Base-by-base conservation (phyloP, 2,329 filamentous ascomycete genomes). In the Exophiala viscosa region DNA sequence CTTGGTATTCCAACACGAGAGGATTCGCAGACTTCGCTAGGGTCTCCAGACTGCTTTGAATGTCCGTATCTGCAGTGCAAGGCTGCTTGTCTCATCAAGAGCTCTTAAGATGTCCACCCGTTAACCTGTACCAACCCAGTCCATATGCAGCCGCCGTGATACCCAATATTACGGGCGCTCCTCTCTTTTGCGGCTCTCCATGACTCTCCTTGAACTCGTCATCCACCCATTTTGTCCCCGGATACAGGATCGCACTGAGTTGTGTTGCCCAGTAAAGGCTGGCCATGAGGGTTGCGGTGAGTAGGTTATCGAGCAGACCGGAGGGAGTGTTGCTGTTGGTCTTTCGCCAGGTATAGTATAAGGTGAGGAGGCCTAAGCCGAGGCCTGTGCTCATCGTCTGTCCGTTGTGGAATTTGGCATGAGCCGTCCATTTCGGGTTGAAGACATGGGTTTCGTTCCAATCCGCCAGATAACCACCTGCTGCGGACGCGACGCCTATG, bases 341-440 rank as follows among this genome's bases (percentile, higher is more conserved):
- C 8, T 14, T 32, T 7, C 52, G 52, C 53, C 53, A 55, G 15
- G 48, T 51, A 39, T 42, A 55, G 38, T 55, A 55, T 20, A 32
- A 36, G 7, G 48, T 55, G 35, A 55, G 43, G 32, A 52, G 14
- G 7, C 53, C 48, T 10, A 55, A 36, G 20, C 48, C 38, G 3
- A 55, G 44, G n/a, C 53, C 53, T 28, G 48, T 55, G 1, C 68
- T 69, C 75, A 79, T 77, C 7, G 76, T 79, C 61, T 79, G 77
- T 4, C 73, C 75, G 58, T 78, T 78, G 66, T 79, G 76, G 66
- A 78, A 79, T 51, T 71, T 70, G 5, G 75, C 76, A 61, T 79
- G 76, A 0, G 74, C 74, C 1, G 74, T 70, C 76, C 76, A 79
- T 46, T 63, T 62, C 0, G 75, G 74, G 59, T 79, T 78, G 48